phyloP scores from a whole-genome alignment of 177 flowering plant genomes.

The Telopea speciosissima region DNA sequence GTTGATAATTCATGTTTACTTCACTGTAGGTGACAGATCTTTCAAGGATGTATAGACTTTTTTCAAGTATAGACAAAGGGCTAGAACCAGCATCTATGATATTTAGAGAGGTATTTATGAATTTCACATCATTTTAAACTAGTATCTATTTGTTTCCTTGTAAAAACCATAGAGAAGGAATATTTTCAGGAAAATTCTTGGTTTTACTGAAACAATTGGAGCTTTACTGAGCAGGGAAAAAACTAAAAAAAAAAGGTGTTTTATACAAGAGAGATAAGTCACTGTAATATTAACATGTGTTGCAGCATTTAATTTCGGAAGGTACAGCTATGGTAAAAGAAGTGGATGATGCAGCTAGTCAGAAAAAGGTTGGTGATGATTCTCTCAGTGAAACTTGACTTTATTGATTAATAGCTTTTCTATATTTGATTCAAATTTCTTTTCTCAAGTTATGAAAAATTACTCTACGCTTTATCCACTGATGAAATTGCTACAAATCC shows the following conservation, averaged over 20 bases:
- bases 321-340: conserved; percentile 40
- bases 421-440: too few relatives aligned
- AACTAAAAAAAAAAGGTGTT: too few relatives aligned
- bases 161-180: too few relatives aligned
- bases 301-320: conserved; percentile 64
- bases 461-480: too few relatives aligned
- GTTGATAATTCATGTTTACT: neutral
- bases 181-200: conserved; percentile 22
- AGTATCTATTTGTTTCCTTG: too few relatives aligned
- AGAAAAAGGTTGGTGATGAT: neutral
- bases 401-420: too few relatives aligned
- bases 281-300: conserved; percentile 12
- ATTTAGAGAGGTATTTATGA: conserved; percentile 52
- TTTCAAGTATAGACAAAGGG: conserved; percentile 44
- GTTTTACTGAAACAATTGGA: too few relatives aligned
- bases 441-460: too few relatives aligned
- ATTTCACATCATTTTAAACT: too few relatives aligned
- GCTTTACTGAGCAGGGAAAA: too few relatives aligned
- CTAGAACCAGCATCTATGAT: conserved; percentile 56
- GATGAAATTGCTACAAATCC: too few relatives aligned
- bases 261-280: conserved; percentile 20
- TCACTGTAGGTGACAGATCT: conserved; percentile 52
- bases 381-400: neutral
- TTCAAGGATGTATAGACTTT: conserved; percentile 70
- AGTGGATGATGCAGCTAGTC: conserved; percentile 34